Conservation (phyloP, 495 filamentous ascomycete genomes). For the Hypoxylon lienhwacheense region DNA sequence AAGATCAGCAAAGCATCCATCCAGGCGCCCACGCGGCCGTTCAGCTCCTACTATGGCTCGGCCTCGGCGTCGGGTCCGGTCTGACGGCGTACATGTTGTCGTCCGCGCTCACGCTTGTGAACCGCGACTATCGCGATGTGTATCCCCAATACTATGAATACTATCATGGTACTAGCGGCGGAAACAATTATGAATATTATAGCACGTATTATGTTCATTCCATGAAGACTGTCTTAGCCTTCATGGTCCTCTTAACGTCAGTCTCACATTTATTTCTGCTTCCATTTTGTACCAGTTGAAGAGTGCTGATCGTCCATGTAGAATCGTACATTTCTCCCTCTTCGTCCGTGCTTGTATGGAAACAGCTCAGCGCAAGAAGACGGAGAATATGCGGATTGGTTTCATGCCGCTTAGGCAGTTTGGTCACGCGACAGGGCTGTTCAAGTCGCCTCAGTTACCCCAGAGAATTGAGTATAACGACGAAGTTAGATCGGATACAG, state of each 20-base stretch:
- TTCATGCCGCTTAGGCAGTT: background rate
- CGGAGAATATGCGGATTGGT: background rate
- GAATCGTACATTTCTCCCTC: constrained; percentile 42
- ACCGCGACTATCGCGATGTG: constrained; percentile 1
- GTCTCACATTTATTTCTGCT: background rate
- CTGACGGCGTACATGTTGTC: constrained; percentile 17
- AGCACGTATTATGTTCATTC: constrained; percentile 12
- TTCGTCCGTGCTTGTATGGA: constrained; percentile 44
- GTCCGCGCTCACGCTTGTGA: constrained; percentile 11
- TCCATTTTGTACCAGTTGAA: background rate
- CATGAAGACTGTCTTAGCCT: constrained; percentile 20
- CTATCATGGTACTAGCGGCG: constrained; percentile 9
- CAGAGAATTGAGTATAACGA: too few relatives aligned
- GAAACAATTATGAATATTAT: constrained; percentile 7
- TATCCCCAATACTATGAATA: constrained; percentile 21
- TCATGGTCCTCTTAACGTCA: constrained; percentile 30
- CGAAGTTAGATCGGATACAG: too few relatives aligned
- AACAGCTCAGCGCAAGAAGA: constrained; percentile 11
- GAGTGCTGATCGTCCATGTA: constrained; percentile 1
- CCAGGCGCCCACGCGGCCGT: constrained; percentile 25
- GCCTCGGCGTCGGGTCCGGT: constrained; percentile 21
- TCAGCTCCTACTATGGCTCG: constrained; percentile 26
- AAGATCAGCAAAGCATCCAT: constrained; percentile 18
- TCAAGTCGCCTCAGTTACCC: too few relatives aligned
- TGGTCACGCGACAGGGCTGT: background rate